These are phyloP conservation scores for Fusarium acutatum DNA, from an alignment of 2,329 filamentous ascomycete genomes.

Conservation along the genomic window DNA sequence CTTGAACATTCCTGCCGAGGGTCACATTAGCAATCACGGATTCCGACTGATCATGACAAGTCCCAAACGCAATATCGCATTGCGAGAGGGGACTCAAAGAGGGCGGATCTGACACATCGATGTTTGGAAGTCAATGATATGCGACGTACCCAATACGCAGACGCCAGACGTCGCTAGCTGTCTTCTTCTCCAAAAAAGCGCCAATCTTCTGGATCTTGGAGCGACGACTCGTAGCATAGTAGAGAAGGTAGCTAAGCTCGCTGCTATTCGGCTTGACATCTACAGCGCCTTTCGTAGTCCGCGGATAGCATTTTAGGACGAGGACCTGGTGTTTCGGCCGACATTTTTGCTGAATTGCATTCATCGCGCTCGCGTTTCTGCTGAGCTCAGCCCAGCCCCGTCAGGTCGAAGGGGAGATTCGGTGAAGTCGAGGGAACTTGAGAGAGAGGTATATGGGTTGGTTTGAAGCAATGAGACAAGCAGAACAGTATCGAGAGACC, in stretches of 20 bases:
- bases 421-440: neutral
- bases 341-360: slow-evolving; percentile 72
- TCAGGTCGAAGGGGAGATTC: neutral
- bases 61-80: neutral
- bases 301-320: slow-evolving; percentile 95
- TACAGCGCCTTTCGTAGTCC: slow-evolving; percentile 87
- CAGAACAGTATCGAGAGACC: neutral
- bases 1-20: slow-evolving; percentile 81
- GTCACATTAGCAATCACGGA: slow-evolving; percentile 3
- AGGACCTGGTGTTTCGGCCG: slow-evolving; percentile 97
- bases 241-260: slow-evolving; percentile 95
- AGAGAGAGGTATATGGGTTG: neutral
- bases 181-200: slow-evolving; percentile 93
- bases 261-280: slow-evolving; percentile 96
- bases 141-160: slow-evolving; percentile 78
- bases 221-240: slow-evolving; percentile 93
- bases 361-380: slow-evolving; percentile 55
- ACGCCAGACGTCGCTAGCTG: slow-evolving; percentile 89
- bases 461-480: neutral
- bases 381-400: slow-evolving; percentile 33
- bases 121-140: slow-evolving; percentile 7
- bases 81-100: neutral
- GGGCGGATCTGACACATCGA: slow-evolving; percentile 23
- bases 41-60: neutral
- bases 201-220: slow-evolving; percentile 98